Base-by-base conservation (phyloP, 257 asterid species). In the Solanum pennellii region DNA sequence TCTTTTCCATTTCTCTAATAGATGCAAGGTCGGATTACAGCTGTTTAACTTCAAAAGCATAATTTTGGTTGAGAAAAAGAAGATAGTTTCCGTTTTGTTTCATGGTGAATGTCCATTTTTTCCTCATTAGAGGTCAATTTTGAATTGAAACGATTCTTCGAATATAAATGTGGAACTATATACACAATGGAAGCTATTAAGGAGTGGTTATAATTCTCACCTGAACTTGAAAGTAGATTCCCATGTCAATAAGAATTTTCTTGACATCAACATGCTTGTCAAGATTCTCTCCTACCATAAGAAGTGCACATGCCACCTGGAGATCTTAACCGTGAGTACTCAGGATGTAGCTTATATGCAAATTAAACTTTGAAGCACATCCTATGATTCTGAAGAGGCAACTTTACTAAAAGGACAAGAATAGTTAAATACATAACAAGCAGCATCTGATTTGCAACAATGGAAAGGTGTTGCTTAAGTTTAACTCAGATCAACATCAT, bases 201-300 rank as follows among this genome's bases (percentile, higher is more conserved):
- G 77, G 59, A 27, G 86, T 39, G n/a, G 83, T 83, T 49, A 16
- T 10, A 23, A 47, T 75, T 31, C 93, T 89, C 89, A 96, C 99
- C 95, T 97, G 99, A 56, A 97, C 98, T 93, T 97, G 99, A 88
- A 97, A 97, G 93, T 97, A 95, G 87, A 92, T 92, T 80, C 99
- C 99, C 99, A 97, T 97, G 62, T 95, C 93, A 85, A 95, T 84
- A 84, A 97, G 99, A 85, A 93, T 94, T 45, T 97, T 92, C 90
- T 93, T 93, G 75, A 96, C 98, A 52, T 52, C 89, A 25, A 83
- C 89, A 88, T 95, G 98, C 37, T 95, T 89, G 76, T 94, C 99
- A 87, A 97, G 94, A 89, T 90, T 90, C 91, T 97, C 98, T 42
- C 98, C 98, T n/a, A 93, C 92, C 98, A 97, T 95, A 87, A 97